Percentiles rank a stretch among this genome's conserved stretches.
phyloP scores from a whole-genome alignment of 257 asterid species.

The Nicotiana noctiflora region DNA sequence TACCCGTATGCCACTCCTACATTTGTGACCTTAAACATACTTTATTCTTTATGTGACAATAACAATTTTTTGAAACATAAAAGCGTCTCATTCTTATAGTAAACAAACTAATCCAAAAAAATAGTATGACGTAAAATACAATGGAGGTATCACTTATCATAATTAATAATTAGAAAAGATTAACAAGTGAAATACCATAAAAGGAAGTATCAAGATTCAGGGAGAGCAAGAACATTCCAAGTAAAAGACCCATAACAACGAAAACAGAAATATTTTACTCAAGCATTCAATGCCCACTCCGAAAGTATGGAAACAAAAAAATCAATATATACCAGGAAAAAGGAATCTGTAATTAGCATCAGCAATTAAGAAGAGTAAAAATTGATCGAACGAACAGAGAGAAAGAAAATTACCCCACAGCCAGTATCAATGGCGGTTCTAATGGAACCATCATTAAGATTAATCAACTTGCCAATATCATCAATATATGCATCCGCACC shows the following conservation, averaged over 20 bases:
- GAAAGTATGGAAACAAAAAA: not conserved
- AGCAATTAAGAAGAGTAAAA: not conserved
- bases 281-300: not conserved
- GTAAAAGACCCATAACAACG: too few relatives aligned
- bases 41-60: too few relatives aligned
- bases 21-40: too few relatives aligned
- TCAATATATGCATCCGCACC: conserved; percentile 26
- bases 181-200: not conserved
- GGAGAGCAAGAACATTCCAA: too few relatives aligned
- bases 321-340: not conserved
- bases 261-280: not conserved
- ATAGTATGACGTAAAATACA: too few relatives aligned
- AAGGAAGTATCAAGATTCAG: too few relatives aligned
- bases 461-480: conserved; percentile 16
- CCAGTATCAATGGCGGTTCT: conserved; percentile 28
- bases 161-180: not conserved
- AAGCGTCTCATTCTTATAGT: too few relatives aligned
- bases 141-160: not conserved
- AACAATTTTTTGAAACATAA: too few relatives aligned
- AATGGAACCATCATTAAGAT: conserved; percentile 22
- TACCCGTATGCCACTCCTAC: too few relatives aligned
- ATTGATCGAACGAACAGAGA: not conserved
- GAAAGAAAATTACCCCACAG: conserved; percentile 19
- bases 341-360: not conserved
- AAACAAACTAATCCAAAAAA: too few relatives aligned